Percentiles rank a stretch among this genome's conserved stretches.
Conservation (phyloP, 371 early-diverging fungal genomes). For the Smittium mucronatum region DNA sequence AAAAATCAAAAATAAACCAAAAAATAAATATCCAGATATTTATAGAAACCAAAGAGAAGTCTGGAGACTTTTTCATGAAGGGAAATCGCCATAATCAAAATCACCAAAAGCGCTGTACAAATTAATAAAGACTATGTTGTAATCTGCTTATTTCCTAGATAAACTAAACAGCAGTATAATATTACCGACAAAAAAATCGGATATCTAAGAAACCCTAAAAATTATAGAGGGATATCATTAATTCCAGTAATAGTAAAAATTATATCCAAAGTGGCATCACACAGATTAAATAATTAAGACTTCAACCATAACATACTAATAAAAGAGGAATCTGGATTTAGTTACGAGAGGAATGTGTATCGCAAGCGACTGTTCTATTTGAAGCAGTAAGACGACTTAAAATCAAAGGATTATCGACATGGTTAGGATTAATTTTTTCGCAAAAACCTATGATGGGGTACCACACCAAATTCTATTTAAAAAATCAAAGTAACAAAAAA, state of each 20-base stretch:
- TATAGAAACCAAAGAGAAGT: background rate
- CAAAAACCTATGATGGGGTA: slow-evolving; percentile 4
- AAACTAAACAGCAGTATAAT: background rate
- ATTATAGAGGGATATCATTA: slow-evolving; percentile 9
- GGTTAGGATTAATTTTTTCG: slow-evolving; percentile 2
- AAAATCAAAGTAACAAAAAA: background rate
- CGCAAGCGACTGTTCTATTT: slow-evolving; percentile 1
- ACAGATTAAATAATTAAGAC: background rate
- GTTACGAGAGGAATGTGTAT: slow-evolving; percentile 2
- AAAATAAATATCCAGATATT: background rate
- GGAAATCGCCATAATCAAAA: background rate
- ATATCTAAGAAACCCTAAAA: background rate
- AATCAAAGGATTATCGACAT: background rate
- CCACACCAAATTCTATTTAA: background rate
- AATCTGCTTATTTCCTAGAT: background rate
- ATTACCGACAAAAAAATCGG: background rate
- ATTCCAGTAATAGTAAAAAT: slow-evolving; percentile 4
- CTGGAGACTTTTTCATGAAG: slow-evolving; percentile 3
- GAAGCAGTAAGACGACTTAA: background rate
- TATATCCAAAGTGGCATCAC: background rate
- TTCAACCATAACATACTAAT: background rate
- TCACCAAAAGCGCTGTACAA: background rate
- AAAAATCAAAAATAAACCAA: background rate
- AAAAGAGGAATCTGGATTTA: slow-evolving; percentile 5
- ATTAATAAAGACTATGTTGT: background rate